Base-by-base conservation (phyloP, 176 grass and related monocot species). In the Hordeum marinum region DNA sequence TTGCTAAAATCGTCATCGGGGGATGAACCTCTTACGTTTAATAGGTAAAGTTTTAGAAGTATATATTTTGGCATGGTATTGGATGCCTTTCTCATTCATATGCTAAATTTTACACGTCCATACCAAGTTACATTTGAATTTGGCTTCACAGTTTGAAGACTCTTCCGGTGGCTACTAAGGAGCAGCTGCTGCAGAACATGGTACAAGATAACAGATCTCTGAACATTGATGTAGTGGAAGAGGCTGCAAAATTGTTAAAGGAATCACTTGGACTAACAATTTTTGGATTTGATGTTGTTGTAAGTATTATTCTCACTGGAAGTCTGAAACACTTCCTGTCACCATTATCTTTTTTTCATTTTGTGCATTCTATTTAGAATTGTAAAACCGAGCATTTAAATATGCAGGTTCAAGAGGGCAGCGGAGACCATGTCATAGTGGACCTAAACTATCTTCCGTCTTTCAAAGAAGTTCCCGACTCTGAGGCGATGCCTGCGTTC, bases 271-370 rank as follows among this genome's bases (percentile, higher is more conserved):
- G 90, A 54, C 93, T 98, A 70, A 92, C 93, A 45, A 94, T 98
- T 84, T 98, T 98, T 90, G 96, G 96, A 27, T 98, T 98, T 82
- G 96, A 98, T 79, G 93, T 95, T 55, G 96, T 95, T 65, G 96
- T 98, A 83, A 95, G 96, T 94, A 55, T 83, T 74, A 2, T 29
- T 79, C 35, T 18, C 32, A 2, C 26, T 34, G 31, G 10, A 45
- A 66, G 25, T 67, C 52, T 77, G 17, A 27, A 67, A 65, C 10
- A 61, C 24, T 14, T 75, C 0, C 4, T 7, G 45, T 39, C 20
- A 46, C 25, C 13, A 59, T 65, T 41, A 34, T 41, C 32, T 26
- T 42, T 64, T 20, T 54, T 64, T 20, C 41, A 3, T 3, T 0
- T 35, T 78, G 25, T 0, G 18, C 55, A n/a, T 64, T 79, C 34